Conservation (phyloP, 306 rosid species). For the Luffa aegyptiaca region DNA sequence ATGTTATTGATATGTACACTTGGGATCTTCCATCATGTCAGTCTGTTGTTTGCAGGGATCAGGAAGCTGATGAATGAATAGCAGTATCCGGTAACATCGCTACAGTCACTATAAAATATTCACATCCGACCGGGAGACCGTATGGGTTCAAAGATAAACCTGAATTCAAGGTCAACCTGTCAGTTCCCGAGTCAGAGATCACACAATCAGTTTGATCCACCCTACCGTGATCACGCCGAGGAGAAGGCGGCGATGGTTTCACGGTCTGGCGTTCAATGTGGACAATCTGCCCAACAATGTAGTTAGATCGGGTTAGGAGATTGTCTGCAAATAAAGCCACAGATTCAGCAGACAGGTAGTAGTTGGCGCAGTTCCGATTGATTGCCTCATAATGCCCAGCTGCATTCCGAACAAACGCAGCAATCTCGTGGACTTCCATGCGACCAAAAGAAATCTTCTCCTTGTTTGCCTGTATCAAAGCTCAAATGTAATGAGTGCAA, state of each 20-base stretch:
- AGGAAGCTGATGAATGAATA: constrained; percentile 93
- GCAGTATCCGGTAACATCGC: constrained; percentile 93
- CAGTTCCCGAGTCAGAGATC: constrained; percentile 45
- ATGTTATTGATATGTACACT: constrained; percentile 55
- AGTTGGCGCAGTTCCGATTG: constrained; percentile 63
- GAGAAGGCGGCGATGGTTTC: constrained; percentile 30
- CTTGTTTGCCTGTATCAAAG: constrained; percentile 72
- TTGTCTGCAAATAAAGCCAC: constrained; percentile 80
- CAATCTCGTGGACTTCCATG: constrained; percentile 84
- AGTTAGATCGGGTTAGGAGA: constrained; percentile 69
- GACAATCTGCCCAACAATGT: constrained; percentile 97
- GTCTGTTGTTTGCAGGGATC: constrained; percentile 72
- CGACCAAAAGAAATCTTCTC: constrained; percentile 85
- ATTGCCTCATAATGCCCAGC: constrained; percentile 85
- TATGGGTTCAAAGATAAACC: constrained; percentile 75
- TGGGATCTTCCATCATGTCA: constrained; percentile 88
- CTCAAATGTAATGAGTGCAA: constrained; percentile 8
- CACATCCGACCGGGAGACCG: constrained; percentile 94
- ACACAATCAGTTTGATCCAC: constrained; percentile 21
- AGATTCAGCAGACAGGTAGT: constrained; percentile 80
- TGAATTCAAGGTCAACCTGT: constrained; percentile 86
- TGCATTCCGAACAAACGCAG: constrained; percentile 73
- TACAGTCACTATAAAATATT: constrained; percentile 88
- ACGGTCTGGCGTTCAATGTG: constrained; percentile 81
- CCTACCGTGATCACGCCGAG: constrained; percentile 32